Evolutionary conservation across 108 stramenopile genomes (phyloP), one percentile per base, ranked within the genome.

Genomic region (Cyclotella sp.): DNA sequence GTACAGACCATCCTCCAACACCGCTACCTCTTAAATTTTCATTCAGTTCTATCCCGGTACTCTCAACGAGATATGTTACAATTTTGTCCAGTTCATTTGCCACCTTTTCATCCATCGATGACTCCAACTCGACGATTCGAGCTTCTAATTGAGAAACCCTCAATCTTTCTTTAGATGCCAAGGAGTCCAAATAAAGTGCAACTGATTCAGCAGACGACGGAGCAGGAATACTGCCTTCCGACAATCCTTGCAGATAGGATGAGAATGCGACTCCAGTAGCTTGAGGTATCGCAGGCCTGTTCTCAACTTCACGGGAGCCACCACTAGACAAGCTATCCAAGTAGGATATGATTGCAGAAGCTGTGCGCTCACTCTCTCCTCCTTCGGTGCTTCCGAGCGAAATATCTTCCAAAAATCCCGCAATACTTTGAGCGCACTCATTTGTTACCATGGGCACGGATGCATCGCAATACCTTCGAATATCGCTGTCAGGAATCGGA

Each of bases 371-470:
- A 39, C 30, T 61, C n/a, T 61, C 51, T 68, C 63, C 4, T 59
- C 72, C 61, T 28, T 9, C 46, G 39, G 42, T n/a, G 65, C 57
- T 28, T 51, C 28, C 19, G 9, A 19, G 41, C 0, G 65, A 47
- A 21, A 79, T 72, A 14, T 72, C 52, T 9, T 60, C 72, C 40
- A 79, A 63, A 45, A 66, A 79, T 29, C 58, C 72, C 11, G 72
- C 47, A 51, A 79, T 79, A n/a, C 64, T 53, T 44, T 73, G 44
- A 0, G 71, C 72, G 54, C 79, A 79, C n/a, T 73, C 79, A 52
- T 40, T 73, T 40, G 72, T 59, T 19, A 72, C 60, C 49, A 6
- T 49, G 11, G 46, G 46, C 21, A 13, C 52, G 5, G 61, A 68
- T 2, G 68, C 68, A n/a, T 73, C 72, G 40, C 79, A 79, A 61